Percentiles rank a stretch among this genome's conserved stretches.
Conservation (phyloP, 2,329 filamentous ascomycete genomes). For the Diaporthe longicolla region DNA sequence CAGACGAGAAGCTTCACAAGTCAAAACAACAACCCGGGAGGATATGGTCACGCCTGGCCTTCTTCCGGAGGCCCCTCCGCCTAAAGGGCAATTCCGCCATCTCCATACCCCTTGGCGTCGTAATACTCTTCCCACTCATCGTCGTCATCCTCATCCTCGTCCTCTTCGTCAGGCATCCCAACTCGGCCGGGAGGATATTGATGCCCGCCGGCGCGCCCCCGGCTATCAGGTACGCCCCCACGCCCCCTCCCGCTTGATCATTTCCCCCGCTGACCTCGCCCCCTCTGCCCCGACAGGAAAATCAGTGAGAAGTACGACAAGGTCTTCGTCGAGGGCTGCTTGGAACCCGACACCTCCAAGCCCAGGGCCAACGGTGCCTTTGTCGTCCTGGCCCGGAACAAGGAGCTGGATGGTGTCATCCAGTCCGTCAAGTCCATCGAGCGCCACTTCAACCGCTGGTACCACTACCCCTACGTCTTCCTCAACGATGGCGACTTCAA, state of each 20-base stretch:
- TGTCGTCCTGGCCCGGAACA: conserved; percentile 94
- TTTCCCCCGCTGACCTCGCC: background rate
- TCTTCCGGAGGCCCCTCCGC: conserved; percentile 88
- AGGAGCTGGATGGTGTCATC: conserved; percentile 95
- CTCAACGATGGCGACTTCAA: conserved; percentile 98
- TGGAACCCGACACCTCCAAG: conserved; percentile 81
- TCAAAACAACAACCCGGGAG: conserved; percentile 46
- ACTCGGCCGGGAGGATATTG: conserved; percentile 83
- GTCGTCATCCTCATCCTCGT: conserved; percentile 92
- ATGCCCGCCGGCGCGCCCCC: conserved; percentile 92
- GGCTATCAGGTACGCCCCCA: conserved; percentile 81
- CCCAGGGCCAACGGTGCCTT: conserved; percentile 95
- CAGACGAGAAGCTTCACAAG: conserved; percentile 62
- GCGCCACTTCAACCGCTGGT: conserved; percentile 99
- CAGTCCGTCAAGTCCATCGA: conserved; percentile 98
- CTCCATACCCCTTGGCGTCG: conserved; percentile 91
- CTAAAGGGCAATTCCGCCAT: conserved; percentile 92
- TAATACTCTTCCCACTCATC: conserved; percentile 92
- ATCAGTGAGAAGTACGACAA: conserved; percentile 98
- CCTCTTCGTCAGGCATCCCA: conserved; percentile 90
- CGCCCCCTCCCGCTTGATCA: background rate
- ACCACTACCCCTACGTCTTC: conserved; percentile 98
- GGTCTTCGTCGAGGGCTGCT: conserved; percentile 92
- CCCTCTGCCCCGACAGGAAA: conserved; percentile 71
- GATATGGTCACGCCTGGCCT: conserved; percentile 73